These are phyloP conservation scores for Exophiala phaeomuriformis DNA, from an alignment of 2,329 filamentous ascomycete genomes.

Conservation along the genomic window DNA sequence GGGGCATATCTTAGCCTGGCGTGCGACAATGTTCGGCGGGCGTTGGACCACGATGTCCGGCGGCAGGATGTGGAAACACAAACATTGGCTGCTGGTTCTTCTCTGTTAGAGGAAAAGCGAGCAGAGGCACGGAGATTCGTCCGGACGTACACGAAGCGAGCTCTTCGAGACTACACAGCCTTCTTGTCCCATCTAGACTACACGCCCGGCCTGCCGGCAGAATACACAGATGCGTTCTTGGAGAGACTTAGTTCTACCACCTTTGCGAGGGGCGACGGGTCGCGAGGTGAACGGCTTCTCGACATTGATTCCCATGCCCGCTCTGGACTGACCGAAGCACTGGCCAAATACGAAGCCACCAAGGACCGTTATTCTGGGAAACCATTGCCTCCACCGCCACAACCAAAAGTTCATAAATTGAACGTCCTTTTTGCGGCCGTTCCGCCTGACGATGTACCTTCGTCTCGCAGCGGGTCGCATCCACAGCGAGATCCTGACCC, in stretches of 20 bases:
- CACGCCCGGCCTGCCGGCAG: slow-evolving; percentile 60
- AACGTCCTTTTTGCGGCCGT: slow-evolving; percentile 64
- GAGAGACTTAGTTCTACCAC: slow-evolving; percentile 53
- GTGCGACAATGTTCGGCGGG: slow-evolving; percentile 55
- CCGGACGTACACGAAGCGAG: slow-evolving; percentile 66
- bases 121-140: slow-evolving; percentile 61
- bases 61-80: background rate
- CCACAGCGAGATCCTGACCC: slow-evolving; percentile 25
- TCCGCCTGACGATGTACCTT: slow-evolving; percentile 59
- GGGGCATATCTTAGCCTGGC: slow-evolving; percentile 65
- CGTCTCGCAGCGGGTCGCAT: slow-evolving; percentile 50
- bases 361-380: slow-evolving; percentile 1
- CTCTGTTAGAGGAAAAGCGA: slow-evolving; percentile 36
- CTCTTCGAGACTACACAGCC: slow-evolving; percentile 64
- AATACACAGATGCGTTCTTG: slow-evolving; percentile 47
- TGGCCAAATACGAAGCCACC: slow-evolving; percentile 17
- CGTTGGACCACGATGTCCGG: slow-evolving; percentile 42
- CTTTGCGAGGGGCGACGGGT: slow-evolving; percentile 39
- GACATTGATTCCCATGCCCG: slow-evolving; percentile 30
- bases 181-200: slow-evolving; percentile 73
- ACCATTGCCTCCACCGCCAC: slow-evolving; percentile 13
- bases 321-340: slow-evolving; percentile 17
- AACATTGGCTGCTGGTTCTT: background rate
- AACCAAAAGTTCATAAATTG: slow-evolving; percentile 45
- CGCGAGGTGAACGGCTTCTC: slow-evolving; percentile 18